A percentile compares a stretch with the other conserved stretches of the same genome.
These are phyloP conservation scores for Alternaria ventricosa DNA, from an alignment of 2,329 filamentous ascomycete species.

Conservation along the genomic window DNA sequence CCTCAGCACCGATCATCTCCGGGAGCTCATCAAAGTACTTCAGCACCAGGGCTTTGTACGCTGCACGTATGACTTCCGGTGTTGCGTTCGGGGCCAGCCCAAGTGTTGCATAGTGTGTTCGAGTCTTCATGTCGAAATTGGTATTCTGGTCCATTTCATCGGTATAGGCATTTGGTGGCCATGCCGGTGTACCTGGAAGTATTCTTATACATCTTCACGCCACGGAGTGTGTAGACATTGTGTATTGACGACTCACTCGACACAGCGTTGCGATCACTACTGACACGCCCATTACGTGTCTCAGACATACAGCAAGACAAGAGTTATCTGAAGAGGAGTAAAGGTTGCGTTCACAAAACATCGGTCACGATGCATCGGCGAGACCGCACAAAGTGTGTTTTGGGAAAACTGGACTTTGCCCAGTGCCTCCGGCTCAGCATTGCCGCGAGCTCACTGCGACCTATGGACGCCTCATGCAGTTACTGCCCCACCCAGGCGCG, in stretches of 20 bases:
- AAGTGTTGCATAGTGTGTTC: constrained; percentile 24
- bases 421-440: neutral
- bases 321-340: neutral
- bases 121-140: neutral
- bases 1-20: constrained; percentile 12
- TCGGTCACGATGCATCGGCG: neutral
- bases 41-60: constrained; percentile 26
- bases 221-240: constrained; percentile 6
- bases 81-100: constrained; percentile 20
- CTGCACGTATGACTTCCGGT: constrained; percentile 21
- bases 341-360: neutral
- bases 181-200: constrained; percentile 1
- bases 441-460: neutral
- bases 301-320: neutral
- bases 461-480: neutral
- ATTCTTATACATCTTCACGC: neutral
- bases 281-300: neutral
- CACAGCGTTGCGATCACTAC: neutral
- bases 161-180: neutral
- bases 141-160: too few species aligned
- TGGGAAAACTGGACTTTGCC: neutral
- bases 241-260: constrained; percentile 9
- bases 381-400: neutral
- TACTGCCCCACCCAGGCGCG: neutral
- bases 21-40: constrained; percentile 21